Evolutionary conservation across 176 grass and related monocot genomes (phyloP), one percentile per base, ranked within the genome.

Genomic region (Rhynchospora tenuis): DNA sequence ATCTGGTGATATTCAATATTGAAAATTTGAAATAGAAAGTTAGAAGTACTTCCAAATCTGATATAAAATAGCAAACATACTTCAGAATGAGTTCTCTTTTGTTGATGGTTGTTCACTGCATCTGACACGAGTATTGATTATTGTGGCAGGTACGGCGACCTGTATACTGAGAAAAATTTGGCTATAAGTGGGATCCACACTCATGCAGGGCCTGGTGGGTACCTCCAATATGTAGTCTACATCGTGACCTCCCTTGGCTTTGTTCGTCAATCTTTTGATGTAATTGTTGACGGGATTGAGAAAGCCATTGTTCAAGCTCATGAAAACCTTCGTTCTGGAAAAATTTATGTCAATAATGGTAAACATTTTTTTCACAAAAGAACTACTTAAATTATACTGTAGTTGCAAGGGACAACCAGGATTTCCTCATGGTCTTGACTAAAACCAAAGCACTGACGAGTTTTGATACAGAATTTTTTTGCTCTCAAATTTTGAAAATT

Each of bases 161-260:
- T 95, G 81, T 99, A 99, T 82, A 93, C 91, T 45, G 89, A 95
- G 51, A 95, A 92, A 27, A 99, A 93, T 78, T 89, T 93, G 59
- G 96, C 87, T 80, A 99, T 99, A 85, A 95, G 91, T 78, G 96
- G 96, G 45, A 99, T 99, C 51, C 96, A 99, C 75, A 99, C 93
- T 33, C 96, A 99, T 93, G 91, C 88, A 28, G 96, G 96, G 3
- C 96, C 93, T 87, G 96, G 96, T 27, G 96, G 96, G 83, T 99
- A 99, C 83, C 93, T 99, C 44, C 96, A 99, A 65, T 95, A 99
- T 89, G 83, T 95, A 60, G 89, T 95, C 29, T 99, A 99, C 82
- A 93, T 95, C 86, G 80, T 99, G 50, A 99, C 93, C 19, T 99
- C 96, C 83, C 91, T 99, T 85, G 96, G 96, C 47, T 95, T 99